Conservation (phyloP, 192 early-diverging fungal species). For the Coemansia sp. region DNA sequence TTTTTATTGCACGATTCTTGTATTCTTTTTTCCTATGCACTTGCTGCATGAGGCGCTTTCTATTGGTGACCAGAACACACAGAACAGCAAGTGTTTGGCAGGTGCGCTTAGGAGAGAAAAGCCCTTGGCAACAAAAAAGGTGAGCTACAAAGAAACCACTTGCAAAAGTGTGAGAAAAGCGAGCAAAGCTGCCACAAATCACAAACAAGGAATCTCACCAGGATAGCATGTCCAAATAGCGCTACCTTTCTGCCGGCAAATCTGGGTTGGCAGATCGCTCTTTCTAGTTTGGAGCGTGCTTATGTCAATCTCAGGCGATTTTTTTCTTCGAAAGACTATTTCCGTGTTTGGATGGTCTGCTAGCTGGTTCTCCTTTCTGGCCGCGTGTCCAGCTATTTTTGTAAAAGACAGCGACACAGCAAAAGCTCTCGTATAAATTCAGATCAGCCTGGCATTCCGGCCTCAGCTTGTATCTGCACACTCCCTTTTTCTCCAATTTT, state of each 20-base stretch:
- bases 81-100: no score
- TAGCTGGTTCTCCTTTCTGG: no score
- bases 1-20: background rate
- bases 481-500: background rate
- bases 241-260: no score
- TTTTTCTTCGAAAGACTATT: background rate
- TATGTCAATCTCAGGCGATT: background rate
- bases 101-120: no score
- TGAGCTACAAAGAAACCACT: no score
- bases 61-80: no score
- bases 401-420: background rate
- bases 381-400: background rate
- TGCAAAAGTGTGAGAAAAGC: no score
- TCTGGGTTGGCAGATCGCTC: background rate
- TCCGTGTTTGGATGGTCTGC: background rate
- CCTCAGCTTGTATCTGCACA: background rate
- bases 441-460: background rate
- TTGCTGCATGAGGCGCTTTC: background rate
- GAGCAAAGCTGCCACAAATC: no score
- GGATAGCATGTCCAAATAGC: no score
- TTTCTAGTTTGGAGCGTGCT: conserved; percentile 3
- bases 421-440: background rate
- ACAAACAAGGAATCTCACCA: background rate
- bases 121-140: no score
- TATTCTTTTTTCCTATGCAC: background rate